A percentile compares a stretch with the other conserved stretches of the same genome.
Evolutionary conservation across 2,329 filamentous ascomycete species (phyloP).

Genomic region (Aspergillus novoparasiticus): DNA sequence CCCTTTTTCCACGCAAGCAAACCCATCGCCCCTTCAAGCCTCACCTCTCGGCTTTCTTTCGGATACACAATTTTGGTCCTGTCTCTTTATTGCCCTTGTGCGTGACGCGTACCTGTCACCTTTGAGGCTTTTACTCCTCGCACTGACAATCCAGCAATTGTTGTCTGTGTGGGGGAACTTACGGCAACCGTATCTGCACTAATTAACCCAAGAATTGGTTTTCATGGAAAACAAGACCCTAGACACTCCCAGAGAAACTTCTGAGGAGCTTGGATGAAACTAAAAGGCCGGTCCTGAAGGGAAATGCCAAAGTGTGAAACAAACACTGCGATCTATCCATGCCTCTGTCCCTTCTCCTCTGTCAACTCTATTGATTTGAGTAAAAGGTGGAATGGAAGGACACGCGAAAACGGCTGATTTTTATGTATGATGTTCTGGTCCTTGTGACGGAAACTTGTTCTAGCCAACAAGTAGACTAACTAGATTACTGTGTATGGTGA

Average conservation of each 20-base stretch:
- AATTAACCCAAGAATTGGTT: not conserved
- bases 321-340: not conserved
- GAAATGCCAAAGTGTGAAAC: not conserved
- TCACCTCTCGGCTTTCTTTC: not conserved
- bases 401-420: not conserved
- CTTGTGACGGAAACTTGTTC: not conserved
- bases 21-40: not conserved
- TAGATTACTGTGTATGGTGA: not conserved
- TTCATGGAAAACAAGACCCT: not conserved
- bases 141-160: not conserved
- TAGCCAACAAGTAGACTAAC: not conserved
- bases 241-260: not conserved
- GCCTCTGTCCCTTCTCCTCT: not conserved
- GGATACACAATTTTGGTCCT: conserved; percentile 2
- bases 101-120: not conserved
- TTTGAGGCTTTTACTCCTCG: not conserved
- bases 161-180: not conserved
- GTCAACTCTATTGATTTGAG: too few relatives aligned
- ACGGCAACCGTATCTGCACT: not conserved
- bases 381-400: not conserved
- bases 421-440: not conserved
- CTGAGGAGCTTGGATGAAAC: not conserved
- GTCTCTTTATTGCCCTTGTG: not conserved
- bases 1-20: not conserved
- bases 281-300: not conserved